Base-by-base conservation (phyloP, 495 filamentous ascomycete genomes). In the Lasiosphaeria ovina region DNA sequence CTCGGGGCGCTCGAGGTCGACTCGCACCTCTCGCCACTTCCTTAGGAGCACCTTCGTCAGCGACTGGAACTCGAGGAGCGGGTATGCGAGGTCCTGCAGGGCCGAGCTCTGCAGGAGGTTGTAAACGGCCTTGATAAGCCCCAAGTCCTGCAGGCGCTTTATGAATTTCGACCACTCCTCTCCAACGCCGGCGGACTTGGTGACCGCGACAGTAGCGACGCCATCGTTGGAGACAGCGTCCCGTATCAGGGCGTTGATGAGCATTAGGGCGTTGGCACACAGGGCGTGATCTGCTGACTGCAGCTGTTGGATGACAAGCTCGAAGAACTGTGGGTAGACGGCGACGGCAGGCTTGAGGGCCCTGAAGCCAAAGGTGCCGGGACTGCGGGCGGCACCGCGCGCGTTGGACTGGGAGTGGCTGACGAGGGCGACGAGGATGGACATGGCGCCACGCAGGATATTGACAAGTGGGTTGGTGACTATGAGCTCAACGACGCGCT, bases 391-490 rank as follows among this genome's bases (percentile, higher is more conserved):
- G 42, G 71, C 70, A 17, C 72, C 74, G 5, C 76, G 62, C 3
- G 74, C 31, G 36, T 55, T 55, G 36, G 16, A 17, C 7, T 42
- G 84, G 34, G 91, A 89, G 72, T 96, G 89, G 35, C 91, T 89
- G 51, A 98, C 95, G 51, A 98, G 87, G 12, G 91, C 90, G 45
- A 95, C 93, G 45, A 98, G 84, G 57, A 98, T 94, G 31, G 91
- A 93, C 91, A 98, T 96, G 61, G 93, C 93, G 60, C 93, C 94
- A 10, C 94, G 86, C 50, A 98, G 85, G 64, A 98, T 98, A 66
- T 99, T 99, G 69, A 98, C 94, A 11, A 99, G 83, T 24, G 93
- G 95, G 68, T 98, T 95, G 31, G 86, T 93, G 61, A 99, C 93
- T 56, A 98, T 92, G 36, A 98, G 80, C 66, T 97, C 89, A 55